Conservation (phyloP, 495 filamentous ascomycete genomes). For the Cudoniella acicularis region DNA sequence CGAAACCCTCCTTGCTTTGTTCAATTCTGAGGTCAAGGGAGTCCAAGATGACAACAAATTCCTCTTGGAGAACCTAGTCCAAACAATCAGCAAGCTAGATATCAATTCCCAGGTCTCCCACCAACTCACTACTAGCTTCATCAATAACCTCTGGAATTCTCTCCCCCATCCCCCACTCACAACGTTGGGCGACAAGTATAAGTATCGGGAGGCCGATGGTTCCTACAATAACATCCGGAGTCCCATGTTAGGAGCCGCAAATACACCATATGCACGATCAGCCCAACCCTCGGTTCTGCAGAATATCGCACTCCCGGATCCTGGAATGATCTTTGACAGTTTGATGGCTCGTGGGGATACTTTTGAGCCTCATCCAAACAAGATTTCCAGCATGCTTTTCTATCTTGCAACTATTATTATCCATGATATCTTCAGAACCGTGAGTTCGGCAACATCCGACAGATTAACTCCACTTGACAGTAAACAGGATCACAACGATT, state of each 20-base stretch:
- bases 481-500: slow-evolving; percentile 37
- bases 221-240: slow-evolving; percentile 60
- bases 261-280: slow-evolving; percentile 68
- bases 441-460: background rate
- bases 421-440: slow-evolving; percentile 57
- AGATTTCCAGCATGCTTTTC: slow-evolving; percentile 84
- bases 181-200: slow-evolving; percentile 43
- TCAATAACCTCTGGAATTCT: slow-evolving; percentile 68
- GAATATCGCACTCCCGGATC: slow-evolving; percentile 66
- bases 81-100: slow-evolving; percentile 33
- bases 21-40: slow-evolving; percentile 32
- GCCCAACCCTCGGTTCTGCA: slow-evolving; percentile 60
- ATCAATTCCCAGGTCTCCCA: slow-evolving; percentile 29
- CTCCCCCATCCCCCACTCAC: slow-evolving; percentile 50
- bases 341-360: slow-evolving; percentile 44
- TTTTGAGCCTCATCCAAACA: slow-evolving; percentile 31
- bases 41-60: slow-evolving; percentile 34
- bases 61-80: slow-evolving; percentile 35
- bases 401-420: slow-evolving; percentile 89
- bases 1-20: slow-evolving; percentile 30
- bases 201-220: slow-evolving; percentile 67
- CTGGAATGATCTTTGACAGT: slow-evolving; percentile 69
- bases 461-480: slow-evolving; percentile 1
- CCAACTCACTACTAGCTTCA: slow-evolving; percentile 61
- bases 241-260: slow-evolving; percentile 61